phyloP scores from a whole-genome alignment of 1,139 yeast species.

The Candida glucosophila region DNA sequence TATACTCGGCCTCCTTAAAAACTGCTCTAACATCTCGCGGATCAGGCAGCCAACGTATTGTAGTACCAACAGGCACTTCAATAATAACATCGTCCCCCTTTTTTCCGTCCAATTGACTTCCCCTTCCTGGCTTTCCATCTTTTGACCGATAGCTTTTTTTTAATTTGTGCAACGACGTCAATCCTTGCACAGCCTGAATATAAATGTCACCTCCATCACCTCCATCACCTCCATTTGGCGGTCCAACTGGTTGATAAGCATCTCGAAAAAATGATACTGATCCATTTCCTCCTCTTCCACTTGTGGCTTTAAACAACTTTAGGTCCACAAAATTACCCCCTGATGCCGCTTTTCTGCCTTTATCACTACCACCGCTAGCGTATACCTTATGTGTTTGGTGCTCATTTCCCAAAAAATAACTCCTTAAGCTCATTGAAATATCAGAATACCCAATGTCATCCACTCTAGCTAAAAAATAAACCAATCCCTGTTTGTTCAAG shows the following conservation, averaged over 20 bases:
- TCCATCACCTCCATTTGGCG: conserved; percentile 98
- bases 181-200: conserved; percentile 67
- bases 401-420: conserved; percentile 34
- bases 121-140: conserved; percentile 64
- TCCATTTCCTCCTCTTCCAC: conserved; percentile 91
- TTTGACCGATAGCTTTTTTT: conserved; percentile 62
- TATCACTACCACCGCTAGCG: conserved; percentile 16
- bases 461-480: too few species aligned
- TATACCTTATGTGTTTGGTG: conserved; percentile 37
- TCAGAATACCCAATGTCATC: conserved; percentile 16
- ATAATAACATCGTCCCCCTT: conserved; percentile 71
- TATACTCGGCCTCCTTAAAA: conserved; percentile 21
- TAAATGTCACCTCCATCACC: conserved; percentile 87
- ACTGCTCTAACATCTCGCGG: conserved; percentile 40
- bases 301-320: conserved; percentile 54
- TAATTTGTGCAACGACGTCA: conserved; percentile 63
- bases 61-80: conserved; percentile 88
- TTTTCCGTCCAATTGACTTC: conserved; percentile 75
- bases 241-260: conserved; percentile 78
- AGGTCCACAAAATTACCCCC: conserved; percentile 47
- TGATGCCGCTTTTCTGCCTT: conserved; percentile 28
- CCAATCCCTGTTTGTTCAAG: too few species aligned
- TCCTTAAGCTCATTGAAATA: conserved; percentile 20
- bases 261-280: conserved; percentile 79
- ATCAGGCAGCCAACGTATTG: conserved; percentile 78